A percentile compares a stretch with the other conserved stretches of the same genome.
Evolutionary conservation across 2,329 filamentous ascomycete species (phyloP).

Genomic region (Diaporthe citri): DNA sequence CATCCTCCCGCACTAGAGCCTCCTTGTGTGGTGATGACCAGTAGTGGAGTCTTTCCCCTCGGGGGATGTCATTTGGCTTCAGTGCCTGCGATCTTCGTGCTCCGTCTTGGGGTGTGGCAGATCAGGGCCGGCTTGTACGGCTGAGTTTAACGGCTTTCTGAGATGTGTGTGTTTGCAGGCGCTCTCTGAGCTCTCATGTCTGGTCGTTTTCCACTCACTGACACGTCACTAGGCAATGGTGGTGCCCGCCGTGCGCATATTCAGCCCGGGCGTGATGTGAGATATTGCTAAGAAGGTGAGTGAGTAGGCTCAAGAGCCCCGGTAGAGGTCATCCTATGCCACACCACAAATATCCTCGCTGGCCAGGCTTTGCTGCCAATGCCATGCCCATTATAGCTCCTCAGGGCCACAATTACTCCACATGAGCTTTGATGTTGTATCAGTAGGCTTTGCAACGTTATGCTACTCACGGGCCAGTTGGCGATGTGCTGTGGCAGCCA

Average conservation of each 20-base stretch:
- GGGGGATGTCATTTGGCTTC: conserved; percentile 70
- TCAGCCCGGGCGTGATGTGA: too few relatives aligned
- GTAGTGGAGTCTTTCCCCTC: conserved; percentile 78
- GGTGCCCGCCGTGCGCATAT: background rate
- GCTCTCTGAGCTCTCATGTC: background rate
- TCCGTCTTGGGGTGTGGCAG: conserved; percentile 66
- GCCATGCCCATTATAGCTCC: background rate
- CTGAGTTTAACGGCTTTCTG: conserved; percentile 55
- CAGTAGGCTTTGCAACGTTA: background rate
- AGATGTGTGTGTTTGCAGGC: conserved; percentile 31
- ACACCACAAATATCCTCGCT: background rate
- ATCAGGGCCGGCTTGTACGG: conserved; percentile 50
- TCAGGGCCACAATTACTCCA: background rate
- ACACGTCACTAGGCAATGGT: background rate
- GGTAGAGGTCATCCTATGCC: background rate
- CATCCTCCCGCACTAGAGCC: conserved; percentile 80
- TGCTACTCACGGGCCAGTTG: background rate
- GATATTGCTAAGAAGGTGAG: background rate
- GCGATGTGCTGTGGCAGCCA: background rate
- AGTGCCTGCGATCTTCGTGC: conserved; percentile 62
- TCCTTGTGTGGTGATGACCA: conserved; percentile 68
- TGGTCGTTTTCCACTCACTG: conserved; percentile 17
- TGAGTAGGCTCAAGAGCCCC: background rate
- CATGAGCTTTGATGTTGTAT: background rate
- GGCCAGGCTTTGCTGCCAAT: background rate